Evolutionary conservation across 768 basidiomycete genomes (phyloP).

Genomic region (Paxillus ammoniavirescens): DNA sequence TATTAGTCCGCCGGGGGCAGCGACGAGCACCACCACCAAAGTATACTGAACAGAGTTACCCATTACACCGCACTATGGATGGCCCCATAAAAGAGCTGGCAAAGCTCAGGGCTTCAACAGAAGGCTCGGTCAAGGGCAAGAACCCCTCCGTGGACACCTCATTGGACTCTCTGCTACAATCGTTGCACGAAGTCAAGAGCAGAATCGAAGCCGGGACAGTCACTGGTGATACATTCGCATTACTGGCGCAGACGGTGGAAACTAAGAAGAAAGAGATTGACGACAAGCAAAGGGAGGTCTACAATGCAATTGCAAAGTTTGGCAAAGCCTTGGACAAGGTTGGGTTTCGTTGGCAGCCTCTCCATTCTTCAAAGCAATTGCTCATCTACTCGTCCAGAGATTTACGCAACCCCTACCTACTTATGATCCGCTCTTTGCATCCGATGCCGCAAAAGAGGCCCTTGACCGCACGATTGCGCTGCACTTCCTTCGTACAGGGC

Average conservation of each 20-base stretch:
- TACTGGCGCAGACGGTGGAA: constrained; percentile 60
- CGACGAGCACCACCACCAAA: not conserved
- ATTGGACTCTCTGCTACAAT: constrained; percentile 60
- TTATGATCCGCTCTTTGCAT: constrained; percentile 66
- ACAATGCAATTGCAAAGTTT: constrained; percentile 69
- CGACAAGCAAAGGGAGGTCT: constrained; percentile 86
- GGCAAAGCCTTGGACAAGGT: constrained; percentile 95
- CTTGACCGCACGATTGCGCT: constrained; percentile 70
- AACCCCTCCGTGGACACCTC: constrained; percentile 53
- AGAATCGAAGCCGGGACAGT: constrained; percentile 47
- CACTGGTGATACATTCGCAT: constrained; percentile 46
- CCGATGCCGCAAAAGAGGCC: constrained; percentile 54
- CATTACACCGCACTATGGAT: constrained; percentile 51
- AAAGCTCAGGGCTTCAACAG: constrained; percentile 67
- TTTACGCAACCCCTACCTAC: constrained; percentile 59
- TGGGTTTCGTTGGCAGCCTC: constrained; percentile 12
- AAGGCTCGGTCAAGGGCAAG: constrained; percentile 48
- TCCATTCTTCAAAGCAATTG: not conserved
- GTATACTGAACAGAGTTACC: not conserved
- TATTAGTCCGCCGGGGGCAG: not conserved
- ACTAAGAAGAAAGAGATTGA: constrained; percentile 80
- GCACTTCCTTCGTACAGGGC: constrained; percentile 79
- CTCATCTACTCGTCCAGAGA: constrained; percentile 42
- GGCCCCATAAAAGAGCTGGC: constrained; percentile 73
- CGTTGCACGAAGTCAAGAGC: constrained; percentile 56